These are phyloP conservation scores for Magnolia changhungtana DNA, from an alignment of 164 flowering plant genomes.

Conservation along the genomic window DNA sequence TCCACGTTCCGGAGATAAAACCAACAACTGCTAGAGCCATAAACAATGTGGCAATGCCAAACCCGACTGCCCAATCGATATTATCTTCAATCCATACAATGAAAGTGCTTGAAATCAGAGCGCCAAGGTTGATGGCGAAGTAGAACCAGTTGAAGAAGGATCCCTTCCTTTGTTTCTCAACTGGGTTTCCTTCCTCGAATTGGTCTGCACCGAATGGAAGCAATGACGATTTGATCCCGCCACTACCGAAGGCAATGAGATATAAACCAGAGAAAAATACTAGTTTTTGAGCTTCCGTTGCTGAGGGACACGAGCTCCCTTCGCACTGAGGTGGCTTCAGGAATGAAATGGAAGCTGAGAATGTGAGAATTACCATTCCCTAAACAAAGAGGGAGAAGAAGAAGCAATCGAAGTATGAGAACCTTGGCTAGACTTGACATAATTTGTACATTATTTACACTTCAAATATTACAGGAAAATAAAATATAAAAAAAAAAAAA, in stretches of 20 bases:
- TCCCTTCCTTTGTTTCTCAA: conserved; percentile 54
- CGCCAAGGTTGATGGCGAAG: conserved; percentile 64
- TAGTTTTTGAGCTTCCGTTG: conserved; percentile 50
- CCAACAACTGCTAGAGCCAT: conserved; percentile 56
- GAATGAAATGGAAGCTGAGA: conserved; percentile 58
- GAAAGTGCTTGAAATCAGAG: conserved; percentile 54
- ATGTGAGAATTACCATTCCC: conserved; percentile 68
- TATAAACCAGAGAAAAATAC: conserved; percentile 65
- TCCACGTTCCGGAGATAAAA: conserved; percentile 56
- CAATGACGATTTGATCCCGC: conserved; percentile 64
- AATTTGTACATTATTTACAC: too few species aligned
- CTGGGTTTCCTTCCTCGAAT: conserved; percentile 63
- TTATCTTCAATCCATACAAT: conserved; percentile 70
- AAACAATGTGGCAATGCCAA: conserved; percentile 67
- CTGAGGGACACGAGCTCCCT: conserved; percentile 47
- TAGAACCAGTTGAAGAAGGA: conserved; percentile 78
- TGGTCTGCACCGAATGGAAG: conserved; percentile 73
- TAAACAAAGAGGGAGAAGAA: conserved; percentile 12
- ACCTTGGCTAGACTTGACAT: too few species aligned
- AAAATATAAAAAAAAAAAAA: too few species aligned
- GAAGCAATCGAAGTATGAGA: not conserved
- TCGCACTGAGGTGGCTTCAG: conserved; percentile 50
- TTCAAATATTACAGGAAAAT: too few species aligned
- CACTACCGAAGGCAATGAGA: conserved; percentile 65
- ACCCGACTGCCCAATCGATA: conserved; percentile 73